Evolutionary conservation across 1,284 basidiomycete genomes (phyloP), one percentile per base, ranked within the genome.

Genomic region (Mrakiaceae sp.): DNA sequence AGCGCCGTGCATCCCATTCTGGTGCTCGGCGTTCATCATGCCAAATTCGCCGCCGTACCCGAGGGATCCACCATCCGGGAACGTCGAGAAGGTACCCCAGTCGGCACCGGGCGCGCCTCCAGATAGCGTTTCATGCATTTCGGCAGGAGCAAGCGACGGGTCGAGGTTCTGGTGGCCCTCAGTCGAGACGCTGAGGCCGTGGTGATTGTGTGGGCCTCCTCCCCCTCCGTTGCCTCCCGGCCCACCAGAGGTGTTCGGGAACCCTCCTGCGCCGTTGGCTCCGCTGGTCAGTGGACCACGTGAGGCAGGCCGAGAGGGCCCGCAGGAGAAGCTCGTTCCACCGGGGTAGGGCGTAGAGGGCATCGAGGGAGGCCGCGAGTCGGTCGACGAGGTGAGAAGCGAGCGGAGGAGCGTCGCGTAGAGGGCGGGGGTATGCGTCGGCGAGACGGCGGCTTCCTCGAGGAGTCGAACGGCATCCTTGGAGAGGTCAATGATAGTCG

Each of bases 391-490:
- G 49, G 64, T 62, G 12, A 66, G 62, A 39, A 66, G 65, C 12
- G 65, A 66, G 7, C 87, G 85, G 40, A 95, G 81, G 79, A 95
- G 93, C 12, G 83, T 81, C 70, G 87, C 86, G 78, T 96, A 95
- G 63, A 95, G 80, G 5, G 87, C 85, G 0, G 90, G 90, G 0
- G 91, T 90, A 72, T 95, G 91, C 8, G 83, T 78, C 0, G 85
- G 78, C 70, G 86, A 86, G 55, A 84, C 85, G 39, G 90, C 84
- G 63, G 87, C 82, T 39, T 79, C 80, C 70, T 90, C 88, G 43
- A 94, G 80, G 0, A 84, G 80, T 68, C 89, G 83, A 1, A 89
- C 90, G 42, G 93, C 85, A 68, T 90, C 87, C 62, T 84, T 85
- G 55, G 88, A 86, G 44, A 91, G 78, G n/a, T 77, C 73, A 43